Evolutionary conservation across 2,329 filamentous ascomycete species (phyloP).

Genomic region (Fusarium coffeatum): DNA sequence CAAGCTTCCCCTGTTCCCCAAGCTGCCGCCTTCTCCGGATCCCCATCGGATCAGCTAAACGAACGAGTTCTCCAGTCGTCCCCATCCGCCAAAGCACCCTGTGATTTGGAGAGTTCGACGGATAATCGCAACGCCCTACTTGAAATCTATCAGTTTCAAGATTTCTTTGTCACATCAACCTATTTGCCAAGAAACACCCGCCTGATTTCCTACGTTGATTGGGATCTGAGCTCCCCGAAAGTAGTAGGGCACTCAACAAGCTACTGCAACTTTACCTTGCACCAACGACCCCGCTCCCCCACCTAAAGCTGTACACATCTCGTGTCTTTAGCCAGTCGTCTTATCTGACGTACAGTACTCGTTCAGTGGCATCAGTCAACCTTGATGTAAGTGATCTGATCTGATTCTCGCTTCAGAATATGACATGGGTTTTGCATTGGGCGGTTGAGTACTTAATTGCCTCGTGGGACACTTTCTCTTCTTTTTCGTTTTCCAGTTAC

Average conservation of each 20-base stretch:
- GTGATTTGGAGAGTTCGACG: not conserved
- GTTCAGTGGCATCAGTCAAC: slow-evolving; percentile 40
- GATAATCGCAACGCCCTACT: not conserved
- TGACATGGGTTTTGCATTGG: slow-evolving; percentile 27
- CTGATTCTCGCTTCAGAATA: slow-evolving; percentile 42
- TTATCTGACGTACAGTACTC: slow-evolving; percentile 46
- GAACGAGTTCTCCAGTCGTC: slow-evolving; percentile 13
- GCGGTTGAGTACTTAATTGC: slow-evolving; percentile 39
- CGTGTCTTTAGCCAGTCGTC: slow-evolving; percentile 41
- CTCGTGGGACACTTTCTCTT: slow-evolving; percentile 19
- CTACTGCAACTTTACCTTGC: slow-evolving; percentile 44
- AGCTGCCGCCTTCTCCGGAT: slow-evolving; percentile 31
- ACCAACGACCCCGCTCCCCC: slow-evolving; percentile 44
- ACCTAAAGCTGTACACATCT: slow-evolving; percentile 41
- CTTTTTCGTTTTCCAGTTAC: slow-evolving; percentile 8
- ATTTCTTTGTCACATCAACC: not conserved
- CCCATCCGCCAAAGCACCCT: not conserved
- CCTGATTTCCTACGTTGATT: slow-evolving; percentile 21
- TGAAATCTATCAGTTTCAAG: not conserved
- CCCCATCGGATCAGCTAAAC: slow-evolving; percentile 29
- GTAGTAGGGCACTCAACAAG: slow-evolving; percentile 35
- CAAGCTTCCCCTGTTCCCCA: slow-evolving; percentile 28
- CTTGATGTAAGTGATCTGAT: slow-evolving; percentile 46
- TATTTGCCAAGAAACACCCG: not conserved
- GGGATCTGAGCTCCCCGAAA: slow-evolving; percentile 19